A percentile compares a stretch with the other conserved stretches of the same genome.
Evolutionary conservation across 169 alveolate genomes (phyloP).

Genomic region (Plasmodium relictum): DNA sequence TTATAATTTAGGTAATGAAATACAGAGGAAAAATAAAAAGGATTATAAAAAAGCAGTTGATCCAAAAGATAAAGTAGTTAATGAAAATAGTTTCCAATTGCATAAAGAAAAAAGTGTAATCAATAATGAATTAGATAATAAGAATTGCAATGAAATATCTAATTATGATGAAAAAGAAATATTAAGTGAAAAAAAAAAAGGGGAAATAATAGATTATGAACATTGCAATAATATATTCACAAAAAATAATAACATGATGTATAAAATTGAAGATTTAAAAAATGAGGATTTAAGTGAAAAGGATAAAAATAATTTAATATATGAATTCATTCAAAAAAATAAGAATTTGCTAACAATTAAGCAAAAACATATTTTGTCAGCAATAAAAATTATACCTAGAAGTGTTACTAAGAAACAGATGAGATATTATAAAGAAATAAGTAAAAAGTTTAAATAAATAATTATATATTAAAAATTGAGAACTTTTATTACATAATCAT

Average conservation of each 20-base stretch:
- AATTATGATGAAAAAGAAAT: neutral
- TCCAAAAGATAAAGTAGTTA: too few species aligned
- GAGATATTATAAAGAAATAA: slow-evolving; percentile 60
- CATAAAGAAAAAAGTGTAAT: too few species aligned
- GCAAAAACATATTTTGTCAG: slow-evolving; percentile 48
- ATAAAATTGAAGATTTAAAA: slow-evolving; percentile 39
- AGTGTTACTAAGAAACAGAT: slow-evolving; percentile 60
- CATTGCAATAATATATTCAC: neutral
- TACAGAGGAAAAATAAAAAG: too few species aligned
- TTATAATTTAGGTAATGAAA: too few species aligned
- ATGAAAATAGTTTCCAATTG: too few species aligned
- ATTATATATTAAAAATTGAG: neutral
- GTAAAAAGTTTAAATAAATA: slow-evolving; percentile 61
- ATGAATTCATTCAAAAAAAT: slow-evolving; percentile 71
- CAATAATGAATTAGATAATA: too few species aligned
- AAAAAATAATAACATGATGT: slow-evolving; percentile 5
- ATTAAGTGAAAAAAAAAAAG: neutral
- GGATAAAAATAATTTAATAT: slow-evolving; percentile 66
- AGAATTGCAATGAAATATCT: too few species aligned
- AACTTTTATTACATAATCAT: neutral
- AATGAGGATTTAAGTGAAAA: slow-evolving; percentile 42
- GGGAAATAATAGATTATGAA: neutral
- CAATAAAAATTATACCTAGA: slow-evolving; percentile 58
- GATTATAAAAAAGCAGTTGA: too few species aligned
- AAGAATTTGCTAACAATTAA: slow-evolving; percentile 59